Evolutionary conservation across 805 yeast species (phyloP).

Genomic region (Saccharomycopsis sp.): DNA sequence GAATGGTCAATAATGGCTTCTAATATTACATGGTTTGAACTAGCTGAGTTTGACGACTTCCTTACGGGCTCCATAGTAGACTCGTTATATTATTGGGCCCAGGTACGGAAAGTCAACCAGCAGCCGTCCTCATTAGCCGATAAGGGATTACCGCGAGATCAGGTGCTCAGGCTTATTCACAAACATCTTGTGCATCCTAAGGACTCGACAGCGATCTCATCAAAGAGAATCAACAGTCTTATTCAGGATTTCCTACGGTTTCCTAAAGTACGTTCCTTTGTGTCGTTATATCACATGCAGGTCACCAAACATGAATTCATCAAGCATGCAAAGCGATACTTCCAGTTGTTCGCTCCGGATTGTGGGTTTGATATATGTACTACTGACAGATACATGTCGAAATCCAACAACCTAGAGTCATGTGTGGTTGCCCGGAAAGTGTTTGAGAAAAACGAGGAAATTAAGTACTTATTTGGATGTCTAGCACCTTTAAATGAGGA

Average conservation of each 20-base stretch:
- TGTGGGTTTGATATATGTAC: constrained; percentile 38
- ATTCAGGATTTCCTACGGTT: constrained; percentile 25
- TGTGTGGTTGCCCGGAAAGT: constrained; percentile 34
- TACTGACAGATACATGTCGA: constrained; percentile 34
- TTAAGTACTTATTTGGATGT: constrained; percentile 33
- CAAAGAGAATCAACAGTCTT: constrained; percentile 23
- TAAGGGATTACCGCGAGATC: constrained; percentile 14
- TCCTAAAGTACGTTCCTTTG: constrained; percentile 26
- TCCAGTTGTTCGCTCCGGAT: constrained; percentile 30
- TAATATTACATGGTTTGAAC: constrained; percentile 24
- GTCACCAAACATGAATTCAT: constrained; percentile 29
- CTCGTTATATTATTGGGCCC: constrained; percentile 25
- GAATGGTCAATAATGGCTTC: constrained; percentile 11
- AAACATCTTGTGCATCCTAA: constrained; percentile 16
- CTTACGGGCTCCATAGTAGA: constrained; percentile 28
- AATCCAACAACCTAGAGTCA: constrained; percentile 25
- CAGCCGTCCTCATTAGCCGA: constrained; percentile 3
- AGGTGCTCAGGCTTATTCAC: constrained; percentile 9
- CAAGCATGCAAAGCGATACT: constrained; percentile 32
- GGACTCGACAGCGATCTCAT: constrained; percentile 3
- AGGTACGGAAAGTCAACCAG: constrained; percentile 25
- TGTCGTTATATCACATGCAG: constrained; percentile 23
- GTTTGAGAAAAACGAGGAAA: constrained; percentile 28
- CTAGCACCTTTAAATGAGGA: constrained; percentile 31
- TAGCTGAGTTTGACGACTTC: constrained; percentile 28